Evolutionary conservation across 2,329 filamentous ascomycete species (phyloP).

Genomic region (Clathrospora elynae): DNA sequence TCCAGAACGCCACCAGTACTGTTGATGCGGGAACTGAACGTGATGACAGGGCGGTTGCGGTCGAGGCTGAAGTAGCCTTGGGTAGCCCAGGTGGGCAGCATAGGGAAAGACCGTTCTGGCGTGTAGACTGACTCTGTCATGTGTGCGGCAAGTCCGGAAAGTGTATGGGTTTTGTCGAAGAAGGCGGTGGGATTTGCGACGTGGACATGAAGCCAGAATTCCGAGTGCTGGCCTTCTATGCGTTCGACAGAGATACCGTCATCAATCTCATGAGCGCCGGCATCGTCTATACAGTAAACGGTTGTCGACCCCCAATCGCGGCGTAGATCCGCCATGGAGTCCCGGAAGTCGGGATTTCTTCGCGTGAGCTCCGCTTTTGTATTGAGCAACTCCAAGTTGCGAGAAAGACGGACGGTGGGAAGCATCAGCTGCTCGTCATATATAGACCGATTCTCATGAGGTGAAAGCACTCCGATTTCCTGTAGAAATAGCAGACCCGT

Average conservation of each 20-base stretch:
- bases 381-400: constrained; percentile 52
- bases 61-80: constrained; percentile 60
- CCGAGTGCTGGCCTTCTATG: constrained; percentile 53
- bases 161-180: constrained; percentile 62
- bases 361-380: constrained; percentile 32
- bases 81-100: constrained; percentile 59
- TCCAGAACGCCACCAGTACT: constrained; percentile 59
- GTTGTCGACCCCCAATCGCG: constrained; percentile 64
- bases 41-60: constrained; percentile 61
- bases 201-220: constrained; percentile 79
- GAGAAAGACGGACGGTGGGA: constrained; percentile 54
- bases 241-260: constrained; percentile 76
- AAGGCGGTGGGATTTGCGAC: constrained; percentile 78
- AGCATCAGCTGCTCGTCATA: constrained; percentile 63
- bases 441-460: constrained; percentile 70
- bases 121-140: constrained; percentile 63
- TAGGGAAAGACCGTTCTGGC: constrained; percentile 61
- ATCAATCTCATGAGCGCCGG: constrained; percentile 72
- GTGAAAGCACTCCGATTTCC: constrained; percentile 72
- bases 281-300: constrained; percentile 75
- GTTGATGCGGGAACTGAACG: constrained; percentile 64
- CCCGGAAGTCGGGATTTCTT: constrained; percentile 49
- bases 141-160: constrained; percentile 66
- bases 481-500: constrained; percentile 71
- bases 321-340: constrained; percentile 63